Evolutionary conservation across 192 early-diverging fungal species (phyloP).

Genomic region (Coemansia sp.): DNA sequence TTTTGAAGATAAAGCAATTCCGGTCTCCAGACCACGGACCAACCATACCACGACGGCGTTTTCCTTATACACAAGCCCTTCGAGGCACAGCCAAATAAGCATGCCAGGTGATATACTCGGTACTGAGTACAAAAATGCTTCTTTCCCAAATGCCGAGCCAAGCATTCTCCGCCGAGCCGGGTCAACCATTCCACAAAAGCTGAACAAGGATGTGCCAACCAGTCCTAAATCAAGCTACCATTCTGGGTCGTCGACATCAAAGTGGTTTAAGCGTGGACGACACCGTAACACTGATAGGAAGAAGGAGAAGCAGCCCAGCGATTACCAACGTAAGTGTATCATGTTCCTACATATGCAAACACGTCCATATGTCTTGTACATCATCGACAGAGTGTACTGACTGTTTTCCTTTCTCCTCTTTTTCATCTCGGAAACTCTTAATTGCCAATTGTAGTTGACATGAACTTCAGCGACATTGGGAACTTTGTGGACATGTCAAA

Average conservation of each 20-base stretch:
- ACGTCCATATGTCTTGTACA: constrained; percentile 5
- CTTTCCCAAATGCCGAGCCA: constrained; percentile 23
- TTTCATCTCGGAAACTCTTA: no score
- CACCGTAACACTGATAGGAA: constrained; percentile 21
- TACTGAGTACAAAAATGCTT: constrained; percentile 1
- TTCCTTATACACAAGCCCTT: constrained; percentile 20
- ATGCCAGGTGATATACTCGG: constrained; percentile 9
- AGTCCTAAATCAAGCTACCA: constrained; percentile 13
- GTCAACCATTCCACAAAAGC: constrained; percentile 25
- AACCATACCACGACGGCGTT: constrained; percentile 11
- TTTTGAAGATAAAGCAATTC: constrained; percentile 23
- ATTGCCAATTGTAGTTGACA: constrained; percentile 23
- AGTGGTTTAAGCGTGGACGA: constrained; percentile 48
- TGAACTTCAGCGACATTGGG: constrained; percentile 51
- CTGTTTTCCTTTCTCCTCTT: no score
- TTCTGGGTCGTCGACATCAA: constrained; percentile 25
- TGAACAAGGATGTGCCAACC: constrained; percentile 10
- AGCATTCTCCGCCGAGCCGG: constrained; percentile 37
- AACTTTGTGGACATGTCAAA: constrained; percentile 53
- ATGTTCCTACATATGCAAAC: background rate
- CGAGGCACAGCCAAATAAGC: constrained; percentile 43
- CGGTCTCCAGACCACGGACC: background rate
- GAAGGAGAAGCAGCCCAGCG: constrained; percentile 14
- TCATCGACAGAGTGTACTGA: no score
- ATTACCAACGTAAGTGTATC: constrained; percentile 37